Evolutionary conservation across 2,329 filamentous ascomycete genomes (phyloP).

Genomic region (Pyricularia sp.): DNA sequence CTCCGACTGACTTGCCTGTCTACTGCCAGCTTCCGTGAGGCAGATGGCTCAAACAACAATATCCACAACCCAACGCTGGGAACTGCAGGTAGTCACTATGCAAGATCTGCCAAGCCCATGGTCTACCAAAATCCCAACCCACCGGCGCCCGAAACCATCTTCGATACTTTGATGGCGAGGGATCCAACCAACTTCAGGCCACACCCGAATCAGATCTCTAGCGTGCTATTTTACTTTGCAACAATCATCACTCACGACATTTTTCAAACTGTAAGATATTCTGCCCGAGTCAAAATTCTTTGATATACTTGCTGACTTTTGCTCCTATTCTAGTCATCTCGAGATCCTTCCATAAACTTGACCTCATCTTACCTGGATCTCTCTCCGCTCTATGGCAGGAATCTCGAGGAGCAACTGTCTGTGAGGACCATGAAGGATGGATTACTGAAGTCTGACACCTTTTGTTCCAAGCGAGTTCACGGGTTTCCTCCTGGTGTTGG

Average conservation of each 20-base stretch:
- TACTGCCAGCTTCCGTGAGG: conserved; percentile 20
- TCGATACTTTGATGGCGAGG: conserved; percentile 58
- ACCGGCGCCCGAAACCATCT: conserved; percentile 52
- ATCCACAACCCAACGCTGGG: conserved; percentile 54
- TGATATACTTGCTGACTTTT: background rate
- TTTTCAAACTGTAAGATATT: conserved; percentile 41
- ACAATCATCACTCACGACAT: conserved; percentile 56
- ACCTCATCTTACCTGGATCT: conserved; percentile 71
- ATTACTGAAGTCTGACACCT: conserved; percentile 63
- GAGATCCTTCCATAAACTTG: conserved; percentile 5
- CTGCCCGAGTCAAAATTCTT: too few relatives aligned
- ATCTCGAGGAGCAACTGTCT: conserved; percentile 49
- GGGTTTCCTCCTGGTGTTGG: conserved; percentile 62
- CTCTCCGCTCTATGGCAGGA: conserved; percentile 62
- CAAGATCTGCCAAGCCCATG: conserved; percentile 51
- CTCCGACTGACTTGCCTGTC: background rate
- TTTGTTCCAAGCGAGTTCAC: conserved; percentile 54
- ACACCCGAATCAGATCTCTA: conserved; percentile 65
- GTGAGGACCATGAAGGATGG: conserved; percentile 57
- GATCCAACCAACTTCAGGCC: conserved; percentile 39
- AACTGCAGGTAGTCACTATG: conserved; percentile 57
- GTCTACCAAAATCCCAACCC: conserved; percentile 45
- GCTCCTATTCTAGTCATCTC: background rate
- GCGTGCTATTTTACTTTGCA: conserved; percentile 66
- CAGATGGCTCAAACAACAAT: conserved; percentile 41